A percentile compares a stretch with the other conserved stretches of the same genome.
Conservation (phyloP, 2,329 filamentous ascomycete species). For the Calonectria pseudoreteaudii region DNA sequence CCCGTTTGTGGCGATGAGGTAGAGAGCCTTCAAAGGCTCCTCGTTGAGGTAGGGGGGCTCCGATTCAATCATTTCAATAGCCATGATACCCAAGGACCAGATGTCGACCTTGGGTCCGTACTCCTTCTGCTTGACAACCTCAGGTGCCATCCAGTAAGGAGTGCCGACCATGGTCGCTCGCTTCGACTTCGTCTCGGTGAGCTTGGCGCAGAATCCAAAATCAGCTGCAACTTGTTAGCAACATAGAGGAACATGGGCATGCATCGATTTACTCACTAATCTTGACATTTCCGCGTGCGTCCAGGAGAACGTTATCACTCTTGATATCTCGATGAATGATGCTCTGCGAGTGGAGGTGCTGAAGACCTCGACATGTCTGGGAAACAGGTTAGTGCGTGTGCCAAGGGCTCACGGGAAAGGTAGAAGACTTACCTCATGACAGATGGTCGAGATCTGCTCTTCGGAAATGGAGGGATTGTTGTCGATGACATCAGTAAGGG, state of each 20-base stretch:
- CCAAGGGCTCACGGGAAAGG: background rate
- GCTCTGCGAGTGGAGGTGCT: slow-evolving; percentile 94
- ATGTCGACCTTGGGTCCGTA: slow-evolving; percentile 99
- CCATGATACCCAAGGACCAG: slow-evolving; percentile 99
- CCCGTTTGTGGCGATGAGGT: slow-evolving; percentile 97
- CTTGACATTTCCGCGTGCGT: slow-evolving; percentile 95
- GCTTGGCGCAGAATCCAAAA: slow-evolving; percentile 99
- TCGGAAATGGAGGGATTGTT: slow-evolving; percentile 95
- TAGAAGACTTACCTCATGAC: slow-evolving; percentile 79
- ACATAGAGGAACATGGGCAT: background rate
- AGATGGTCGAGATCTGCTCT: slow-evolving; percentile 98
- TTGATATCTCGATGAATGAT: slow-evolving; percentile 99
- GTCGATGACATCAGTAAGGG: slow-evolving; percentile 97
- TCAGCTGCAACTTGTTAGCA: slow-evolving; percentile 72
- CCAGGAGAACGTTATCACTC: slow-evolving; percentile 96
- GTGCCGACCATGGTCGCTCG: slow-evolving; percentile 99
- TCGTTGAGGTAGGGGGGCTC: slow-evolving; percentile 98
- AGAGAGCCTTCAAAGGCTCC: slow-evolving; percentile 95
- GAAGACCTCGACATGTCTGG: slow-evolving; percentile 93
- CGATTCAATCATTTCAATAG: slow-evolving; percentile 99
- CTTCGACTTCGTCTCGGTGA: slow-evolving; percentile 96
- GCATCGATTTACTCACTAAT: slow-evolving; percentile 76
- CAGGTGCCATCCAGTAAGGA: slow-evolving; percentile 99
- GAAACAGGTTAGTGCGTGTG: slow-evolving; percentile 31
- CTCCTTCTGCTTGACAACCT: slow-evolving; percentile 99